Evolutionary conservation across 257 asterid genomes (phyloP).

Genomic region (Solanum gracilifrons): DNA sequence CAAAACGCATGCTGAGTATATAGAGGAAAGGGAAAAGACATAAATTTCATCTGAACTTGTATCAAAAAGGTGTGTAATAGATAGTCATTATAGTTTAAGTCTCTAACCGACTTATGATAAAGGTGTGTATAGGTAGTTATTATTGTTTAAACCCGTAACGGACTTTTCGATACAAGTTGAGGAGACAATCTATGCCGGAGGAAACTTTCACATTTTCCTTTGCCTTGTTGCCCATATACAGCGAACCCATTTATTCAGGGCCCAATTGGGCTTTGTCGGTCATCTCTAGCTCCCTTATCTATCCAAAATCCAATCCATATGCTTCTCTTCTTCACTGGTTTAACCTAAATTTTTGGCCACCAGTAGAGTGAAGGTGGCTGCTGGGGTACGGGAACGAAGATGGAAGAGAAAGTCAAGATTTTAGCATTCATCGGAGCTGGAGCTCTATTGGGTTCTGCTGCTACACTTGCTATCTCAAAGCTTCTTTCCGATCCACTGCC

Average conservation of each 20-base stretch:
- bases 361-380: not conserved
- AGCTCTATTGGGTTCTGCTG: not conserved
- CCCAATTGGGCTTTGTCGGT: not conserved
- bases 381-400: not conserved
- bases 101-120: too few species aligned
- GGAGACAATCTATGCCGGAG: too few species aligned
- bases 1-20: too few species aligned
- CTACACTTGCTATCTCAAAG: slow-evolving; percentile 31
- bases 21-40: not conserved
- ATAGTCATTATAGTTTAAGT: too few species aligned
- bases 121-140: too few species aligned
- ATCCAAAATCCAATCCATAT: not conserved
- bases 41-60: too few species aligned
- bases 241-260: not conserved
- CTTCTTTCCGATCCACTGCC: slow-evolving; percentile 31
- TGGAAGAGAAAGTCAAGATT: slow-evolving; percentile 39
- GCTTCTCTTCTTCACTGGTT: not conserved
- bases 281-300: not conserved
- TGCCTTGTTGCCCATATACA: not conserved
- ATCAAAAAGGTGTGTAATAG: too few species aligned
- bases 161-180: too few species aligned
- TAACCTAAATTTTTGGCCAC: not conserved
- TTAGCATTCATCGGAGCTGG: not conserved
- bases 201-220: not conserved
- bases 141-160: too few species aligned